Conservation (phyloP, 169 alveolate genomes). For the Plasmodium ovale region DNA sequence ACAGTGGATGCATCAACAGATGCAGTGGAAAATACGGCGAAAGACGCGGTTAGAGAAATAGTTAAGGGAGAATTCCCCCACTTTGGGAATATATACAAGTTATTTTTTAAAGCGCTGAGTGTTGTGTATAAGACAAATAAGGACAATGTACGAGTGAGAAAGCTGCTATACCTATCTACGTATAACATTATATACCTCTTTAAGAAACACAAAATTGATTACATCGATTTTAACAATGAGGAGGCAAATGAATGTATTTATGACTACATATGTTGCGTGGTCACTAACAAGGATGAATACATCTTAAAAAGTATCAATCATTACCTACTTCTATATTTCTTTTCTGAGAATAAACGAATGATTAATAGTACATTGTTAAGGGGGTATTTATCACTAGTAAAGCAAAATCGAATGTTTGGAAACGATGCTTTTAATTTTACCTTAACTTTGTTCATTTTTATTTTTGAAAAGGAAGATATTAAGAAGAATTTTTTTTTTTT, state of each 20-base stretch:
- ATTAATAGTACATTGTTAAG: conserved; percentile 41
- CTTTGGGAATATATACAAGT: conserved; percentile 4
- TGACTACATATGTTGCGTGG: conserved; percentile 29
- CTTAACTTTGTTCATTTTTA: conserved; percentile 43
- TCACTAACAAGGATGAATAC: conserved; percentile 57
- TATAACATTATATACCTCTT: conserved; percentile 59
- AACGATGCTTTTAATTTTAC: conserved; percentile 37
- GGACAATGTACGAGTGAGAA: conserved; percentile 34
- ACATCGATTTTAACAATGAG: conserved; percentile 21
- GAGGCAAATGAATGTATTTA: conserved; percentile 1
- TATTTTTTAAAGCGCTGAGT: conserved; percentile 12
- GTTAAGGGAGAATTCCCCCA: conserved; percentile 5
- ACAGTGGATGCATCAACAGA: neutral
- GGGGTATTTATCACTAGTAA: conserved; percentile 52
- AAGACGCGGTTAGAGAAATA: neutral
- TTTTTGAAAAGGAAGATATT: conserved; percentile 38
- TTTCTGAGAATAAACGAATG: conserved; percentile 31
- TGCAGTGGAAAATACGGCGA: neutral
- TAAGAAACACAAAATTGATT: conserved; percentile 34
- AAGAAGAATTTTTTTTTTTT: conserved; percentile 42
- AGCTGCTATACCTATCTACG: conserved; percentile 23
- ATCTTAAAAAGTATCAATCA: conserved; percentile 53
- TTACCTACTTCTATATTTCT: conserved; percentile 24
- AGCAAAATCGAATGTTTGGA: conserved; percentile 34
- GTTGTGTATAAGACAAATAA: conserved; percentile 32